Conservation (phyloP, 148 eudicot genomes). For the Cornus florida region DNA sequence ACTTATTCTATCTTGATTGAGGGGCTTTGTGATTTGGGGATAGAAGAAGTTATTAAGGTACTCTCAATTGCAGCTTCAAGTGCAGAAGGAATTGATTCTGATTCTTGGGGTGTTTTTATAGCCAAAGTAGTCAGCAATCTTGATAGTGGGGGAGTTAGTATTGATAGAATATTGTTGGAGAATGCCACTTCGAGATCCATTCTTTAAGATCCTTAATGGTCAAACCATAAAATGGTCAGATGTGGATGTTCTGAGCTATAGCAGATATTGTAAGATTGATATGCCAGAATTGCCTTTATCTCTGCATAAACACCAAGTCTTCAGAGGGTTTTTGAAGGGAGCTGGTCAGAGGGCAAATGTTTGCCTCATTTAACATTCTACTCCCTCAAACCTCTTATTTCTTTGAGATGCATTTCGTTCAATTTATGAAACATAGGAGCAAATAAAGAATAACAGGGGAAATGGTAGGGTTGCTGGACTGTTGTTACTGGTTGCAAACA, state of each 20-base stretch:
- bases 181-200: slow-evolving; percentile 4
- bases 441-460: too few species aligned
- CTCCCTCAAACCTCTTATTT: too few species aligned
- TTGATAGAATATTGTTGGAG: slow-evolving; percentile 26
- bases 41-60: slow-evolving; percentile 44
- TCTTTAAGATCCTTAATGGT: not conserved
- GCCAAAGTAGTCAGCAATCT: slow-evolving; percentile 32
- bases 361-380: too few species aligned
- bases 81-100: slow-evolving; percentile 38
- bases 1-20: slow-evolving; percentile 64
- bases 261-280: not conserved
- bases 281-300: not conserved
- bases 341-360: too few species aligned
- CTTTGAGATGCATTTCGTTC: too few species aligned
- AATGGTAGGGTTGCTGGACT: too few species aligned
- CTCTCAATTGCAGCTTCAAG: slow-evolving; percentile 34
- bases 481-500: too few species aligned
- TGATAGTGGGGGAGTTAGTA: slow-evolving; percentile 21
- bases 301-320: not conserved
- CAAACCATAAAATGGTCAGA: not conserved
- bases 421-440: too few species aligned
- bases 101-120: slow-evolving; percentile 50
- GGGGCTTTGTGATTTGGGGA: slow-evolving; percentile 42
- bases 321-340: not conserved
- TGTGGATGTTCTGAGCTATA: not conserved